Percentiles rank a stretch among this genome's conserved stretches.
These are phyloP conservation scores for Erucastrum elatum DNA, from an alignment of 345 rosid genomes.

Conservation along the genomic window DNA sequence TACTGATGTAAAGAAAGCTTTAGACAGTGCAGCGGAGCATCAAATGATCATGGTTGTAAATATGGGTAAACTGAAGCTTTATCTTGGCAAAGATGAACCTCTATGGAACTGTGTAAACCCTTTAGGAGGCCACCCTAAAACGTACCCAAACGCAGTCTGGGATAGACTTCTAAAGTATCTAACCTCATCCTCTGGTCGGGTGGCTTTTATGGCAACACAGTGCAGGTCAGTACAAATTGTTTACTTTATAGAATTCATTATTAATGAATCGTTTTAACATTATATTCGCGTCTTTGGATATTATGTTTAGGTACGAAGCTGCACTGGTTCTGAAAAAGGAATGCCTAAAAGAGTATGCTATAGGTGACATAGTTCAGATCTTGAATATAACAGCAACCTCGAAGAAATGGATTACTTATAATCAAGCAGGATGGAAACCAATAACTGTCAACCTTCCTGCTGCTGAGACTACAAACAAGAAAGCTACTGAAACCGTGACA, in stretches of 20 bases:
- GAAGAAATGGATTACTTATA: conserved; percentile 71
- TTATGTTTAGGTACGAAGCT: conserved; percentile 68
- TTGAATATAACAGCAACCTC: conserved; percentile 55
- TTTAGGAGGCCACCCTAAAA: conserved; percentile 57
- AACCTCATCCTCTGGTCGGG: conserved; percentile 55
- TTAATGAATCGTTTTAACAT: neutral
- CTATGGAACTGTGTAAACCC: conserved; percentile 84
- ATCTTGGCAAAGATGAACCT: conserved; percentile 61
- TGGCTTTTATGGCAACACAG: conserved; percentile 54
- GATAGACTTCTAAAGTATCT: conserved; percentile 57
- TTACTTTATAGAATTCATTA: neutral
- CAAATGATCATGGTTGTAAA: conserved; percentile 56
- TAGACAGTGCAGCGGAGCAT: conserved; percentile 65
- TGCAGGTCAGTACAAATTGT: conserved; percentile 59
- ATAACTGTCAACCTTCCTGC: conserved; percentile 49
- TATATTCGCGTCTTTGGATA: conserved; percentile 1
- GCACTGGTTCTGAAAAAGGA: conserved; percentile 56
- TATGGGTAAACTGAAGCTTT: conserved; percentile 60
- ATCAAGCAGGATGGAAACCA: conserved; percentile 82
- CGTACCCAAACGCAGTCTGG: conserved; percentile 63
- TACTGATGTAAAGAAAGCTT: conserved; percentile 68
- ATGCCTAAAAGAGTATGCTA: conserved; percentile 59
- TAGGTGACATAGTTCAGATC: conserved; percentile 70
- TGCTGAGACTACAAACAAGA: conserved; percentile 31
- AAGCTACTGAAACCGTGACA: conserved; percentile 30